Evolutionary conservation across 768 basidiomycete species (phyloP).

Genomic region (Pleurotus tuber-regium): DNA sequence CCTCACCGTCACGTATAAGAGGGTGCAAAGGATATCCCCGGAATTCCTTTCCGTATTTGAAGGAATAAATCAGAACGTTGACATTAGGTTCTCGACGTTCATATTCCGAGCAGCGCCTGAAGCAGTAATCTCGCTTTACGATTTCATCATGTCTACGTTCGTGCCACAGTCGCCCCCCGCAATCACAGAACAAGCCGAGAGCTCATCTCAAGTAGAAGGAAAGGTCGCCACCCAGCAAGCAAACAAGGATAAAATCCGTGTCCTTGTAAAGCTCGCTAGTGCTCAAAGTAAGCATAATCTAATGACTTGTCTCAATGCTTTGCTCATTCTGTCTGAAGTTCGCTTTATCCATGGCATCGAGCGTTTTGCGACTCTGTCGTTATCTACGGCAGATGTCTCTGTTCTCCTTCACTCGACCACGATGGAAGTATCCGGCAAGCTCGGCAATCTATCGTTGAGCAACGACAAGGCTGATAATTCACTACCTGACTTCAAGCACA

Average conservation of each 20-base stretch:
- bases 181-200: not conserved
- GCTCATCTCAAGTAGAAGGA: not conserved
- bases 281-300: conserved; percentile 58
- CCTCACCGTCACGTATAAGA: conserved; percentile 72
- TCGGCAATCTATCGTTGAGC: conserved; percentile 80
- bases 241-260: conserved; percentile 61
- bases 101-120: conserved; percentile 87
- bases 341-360: conserved; percentile 67
- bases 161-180: conserved; percentile 44
- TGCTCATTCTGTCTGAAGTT: conserved; percentile 40
- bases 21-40: conserved; percentile 82
- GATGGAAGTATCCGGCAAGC: conserved; percentile 72
- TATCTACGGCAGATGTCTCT: conserved; percentile 87
- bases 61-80: conserved; percentile 84
- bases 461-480: conserved; percentile 62
- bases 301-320: conserved; percentile 2
- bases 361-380: conserved; percentile 80
- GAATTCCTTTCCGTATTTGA: conserved; percentile 80
- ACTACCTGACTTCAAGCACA: conserved; percentile 71
- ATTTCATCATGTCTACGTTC: conserved; percentile 98
- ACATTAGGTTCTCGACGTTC: conserved; percentile 87
- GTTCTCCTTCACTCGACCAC: conserved; percentile 71
- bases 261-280: conserved; percentile 80
- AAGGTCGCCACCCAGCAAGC: conserved; percentile 12
- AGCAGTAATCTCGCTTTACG: conserved; percentile 87